A percentile compares a stretch with the other conserved stretches of the same genome.
Evolutionary conservation across 148 eudicot genomes (phyloP).

Genomic region (Limonium bicolor): DNA sequence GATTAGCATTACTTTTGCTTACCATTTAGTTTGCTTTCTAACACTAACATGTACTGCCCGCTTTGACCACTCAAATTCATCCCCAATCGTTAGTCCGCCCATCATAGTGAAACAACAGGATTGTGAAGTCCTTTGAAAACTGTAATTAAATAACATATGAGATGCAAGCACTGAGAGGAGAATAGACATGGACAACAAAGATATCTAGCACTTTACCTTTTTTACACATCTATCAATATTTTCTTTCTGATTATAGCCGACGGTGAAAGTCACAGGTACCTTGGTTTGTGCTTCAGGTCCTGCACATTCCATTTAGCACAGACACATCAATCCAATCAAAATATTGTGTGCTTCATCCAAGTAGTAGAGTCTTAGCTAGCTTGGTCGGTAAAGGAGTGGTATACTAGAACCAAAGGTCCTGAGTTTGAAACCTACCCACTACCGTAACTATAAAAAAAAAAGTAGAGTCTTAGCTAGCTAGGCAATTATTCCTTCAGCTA

Average conservation of each 20-base stretch:
- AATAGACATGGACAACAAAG: neutral
- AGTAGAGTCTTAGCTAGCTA: no score
- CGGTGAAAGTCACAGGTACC: slow-evolving; percentile 73
- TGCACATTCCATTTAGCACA: no score
- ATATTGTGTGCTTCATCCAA: no score
- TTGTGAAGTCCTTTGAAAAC: slow-evolving; percentile 65
- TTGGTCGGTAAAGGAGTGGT: no score
- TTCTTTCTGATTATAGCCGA: slow-evolving; percentile 56
- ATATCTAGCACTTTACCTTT: slow-evolving; percentile 34
- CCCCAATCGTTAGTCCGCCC: slow-evolving; percentile 78
- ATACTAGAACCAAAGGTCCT: no score
- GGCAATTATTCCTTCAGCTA: no score
- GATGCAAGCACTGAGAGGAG: neutral
- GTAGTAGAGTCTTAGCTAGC: no score
- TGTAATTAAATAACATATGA: slow-evolving; percentile 16
- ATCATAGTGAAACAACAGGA: slow-evolving; percentile 79
- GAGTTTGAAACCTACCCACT: no score
- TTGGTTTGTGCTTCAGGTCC: slow-evolving; percentile 43
- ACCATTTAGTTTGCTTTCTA: slow-evolving; percentile 85
- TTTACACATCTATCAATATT: slow-evolving; percentile 59
- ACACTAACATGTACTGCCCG: slow-evolving; percentile 72
- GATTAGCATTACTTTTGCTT: no score
- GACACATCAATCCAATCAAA: no score
- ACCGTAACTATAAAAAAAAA: no score
- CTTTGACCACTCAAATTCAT: slow-evolving; percentile 82